Percentiles rank a stretch among this genome's conserved stretches.
Conservation (phyloP, 148 eudicot genomes). For the Tetragonia tetragonoides region DNA sequence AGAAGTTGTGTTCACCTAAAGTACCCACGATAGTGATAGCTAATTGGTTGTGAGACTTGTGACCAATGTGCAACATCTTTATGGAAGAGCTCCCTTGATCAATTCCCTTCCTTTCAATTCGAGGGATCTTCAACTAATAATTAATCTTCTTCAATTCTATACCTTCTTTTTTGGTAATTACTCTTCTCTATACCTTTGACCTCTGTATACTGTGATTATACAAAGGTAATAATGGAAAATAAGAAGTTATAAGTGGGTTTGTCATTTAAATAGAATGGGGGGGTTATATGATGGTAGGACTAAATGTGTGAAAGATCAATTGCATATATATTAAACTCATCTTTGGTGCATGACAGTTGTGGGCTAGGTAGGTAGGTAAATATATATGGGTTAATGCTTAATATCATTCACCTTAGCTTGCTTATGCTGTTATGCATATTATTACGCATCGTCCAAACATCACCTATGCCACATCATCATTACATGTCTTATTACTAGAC, state of each 20-base stretch:
- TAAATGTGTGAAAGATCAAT: conserved; percentile 13
- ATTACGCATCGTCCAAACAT: background rate
- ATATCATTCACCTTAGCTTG: conserved; percentile 1
- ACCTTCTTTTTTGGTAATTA: too few species aligned
- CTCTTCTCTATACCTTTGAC: background rate
- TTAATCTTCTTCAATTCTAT: background rate
- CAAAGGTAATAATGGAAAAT: background rate
- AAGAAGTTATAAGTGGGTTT: background rate
- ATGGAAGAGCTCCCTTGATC: background rate
- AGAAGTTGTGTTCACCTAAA: conserved; percentile 25
- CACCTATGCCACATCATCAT: background rate
- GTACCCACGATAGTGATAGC: conserved; percentile 24
- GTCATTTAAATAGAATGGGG: conserved; percentile 16
- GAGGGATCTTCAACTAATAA: background rate
- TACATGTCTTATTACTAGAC: background rate
- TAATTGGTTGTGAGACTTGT: background rate
- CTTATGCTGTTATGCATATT: background rate
- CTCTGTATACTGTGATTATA: too few species aligned
- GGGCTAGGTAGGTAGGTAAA: conserved; percentile 20
- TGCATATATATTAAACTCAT: background rate
- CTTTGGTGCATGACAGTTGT: conserved; percentile 28
- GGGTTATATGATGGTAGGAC: background rate
- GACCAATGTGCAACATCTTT: conserved; percentile 20
- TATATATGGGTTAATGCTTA: conserved; percentile 4
- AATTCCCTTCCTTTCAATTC: background rate